These are phyloP conservation scores for Lentinula aciculospora DNA, from an alignment of 768 basidiomycete species.

Conservation along the genomic window DNA sequence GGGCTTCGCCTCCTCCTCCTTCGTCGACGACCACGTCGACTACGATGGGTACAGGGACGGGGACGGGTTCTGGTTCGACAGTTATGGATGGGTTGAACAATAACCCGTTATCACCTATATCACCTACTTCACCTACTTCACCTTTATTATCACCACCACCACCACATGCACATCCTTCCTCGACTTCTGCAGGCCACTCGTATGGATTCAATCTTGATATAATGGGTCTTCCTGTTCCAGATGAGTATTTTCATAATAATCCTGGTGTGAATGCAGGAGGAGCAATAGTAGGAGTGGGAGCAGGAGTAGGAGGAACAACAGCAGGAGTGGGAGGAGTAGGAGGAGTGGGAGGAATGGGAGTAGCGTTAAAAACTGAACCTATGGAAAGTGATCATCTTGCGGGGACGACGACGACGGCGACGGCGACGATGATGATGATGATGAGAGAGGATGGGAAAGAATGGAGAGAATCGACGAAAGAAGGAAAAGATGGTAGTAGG, in stretches of 20 bases:
- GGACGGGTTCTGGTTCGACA: no score
- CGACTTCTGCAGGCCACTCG: not conserved
- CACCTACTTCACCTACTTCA: not conserved
- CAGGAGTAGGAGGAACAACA: no score
- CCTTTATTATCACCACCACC: not conserved
- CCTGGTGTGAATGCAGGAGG: not conserved
- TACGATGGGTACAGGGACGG: no score
- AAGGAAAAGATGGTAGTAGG: conserved; percentile 12
- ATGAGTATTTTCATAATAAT: not conserved
- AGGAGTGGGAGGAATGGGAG: not conserved
- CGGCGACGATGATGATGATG: not conserved
- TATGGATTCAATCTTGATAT: conserved; percentile 2
- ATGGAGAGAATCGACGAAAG: conserved; percentile 14
- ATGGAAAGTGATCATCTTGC: not conserved
- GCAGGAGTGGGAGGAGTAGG: no score
- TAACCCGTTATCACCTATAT: not conserved
- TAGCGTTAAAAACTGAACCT: not conserved
- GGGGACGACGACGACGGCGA: not conserved
- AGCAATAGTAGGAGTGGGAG: no score
- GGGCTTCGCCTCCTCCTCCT: conserved; percentile 15
- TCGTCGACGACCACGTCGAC: no score
- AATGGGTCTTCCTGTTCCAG: conserved; percentile 3
- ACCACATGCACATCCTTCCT: no score
- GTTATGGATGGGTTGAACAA: no score
- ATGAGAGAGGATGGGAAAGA: not conserved